Evolutionary conservation across 139 green algal species (phyloP).

Genomic region (Chlorella sorokiniana): DNA sequence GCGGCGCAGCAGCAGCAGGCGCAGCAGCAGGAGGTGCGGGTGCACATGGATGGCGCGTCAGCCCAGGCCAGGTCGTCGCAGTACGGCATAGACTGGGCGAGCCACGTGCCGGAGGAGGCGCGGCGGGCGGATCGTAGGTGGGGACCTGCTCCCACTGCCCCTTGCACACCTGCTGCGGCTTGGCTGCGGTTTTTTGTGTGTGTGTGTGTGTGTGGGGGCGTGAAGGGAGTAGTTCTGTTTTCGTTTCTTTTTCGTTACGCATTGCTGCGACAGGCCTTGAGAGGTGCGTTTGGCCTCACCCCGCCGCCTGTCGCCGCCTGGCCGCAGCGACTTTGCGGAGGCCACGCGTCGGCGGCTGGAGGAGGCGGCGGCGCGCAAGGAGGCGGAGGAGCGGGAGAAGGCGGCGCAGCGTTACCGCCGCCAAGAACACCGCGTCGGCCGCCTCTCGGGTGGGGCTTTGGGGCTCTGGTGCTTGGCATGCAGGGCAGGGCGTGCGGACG

Average conservation of each 20-base stretch:
- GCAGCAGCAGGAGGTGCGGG: neutral
- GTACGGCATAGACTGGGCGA: constrained; percentile 49
- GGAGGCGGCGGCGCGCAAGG: constrained; percentile 58
- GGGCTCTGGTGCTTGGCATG: neutral
- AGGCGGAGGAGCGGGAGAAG: constrained; percentile 58
- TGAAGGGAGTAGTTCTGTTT: too few relatives aligned
- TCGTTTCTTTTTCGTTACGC: too few relatives aligned
- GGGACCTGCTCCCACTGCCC: neutral
- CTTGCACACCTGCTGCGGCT: neutral
- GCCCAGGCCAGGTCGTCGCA: constrained; percentile 28
- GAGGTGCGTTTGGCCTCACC: too few relatives aligned
- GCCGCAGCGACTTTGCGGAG: constrained; percentile 30
- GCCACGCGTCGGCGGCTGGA: constrained; percentile 65
- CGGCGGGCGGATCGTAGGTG: constrained; percentile 37
- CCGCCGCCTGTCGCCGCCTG: neutral
- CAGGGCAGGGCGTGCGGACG: neutral
- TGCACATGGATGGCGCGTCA: constrained; percentile 42
- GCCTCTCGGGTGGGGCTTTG: constrained; percentile 40
- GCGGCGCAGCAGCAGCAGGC: neutral
- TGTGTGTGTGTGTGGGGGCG: too few relatives aligned
- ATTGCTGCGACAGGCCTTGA: too few relatives aligned
- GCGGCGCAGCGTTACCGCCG: constrained; percentile 51
- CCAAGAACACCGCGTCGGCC: constrained; percentile 56
- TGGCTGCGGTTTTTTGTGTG: neutral
- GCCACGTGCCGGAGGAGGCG: constrained; percentile 29